Conservation (phyloP, 495 filamentous ascomycete genomes). For the Talaromyces borbonicus region DNA sequence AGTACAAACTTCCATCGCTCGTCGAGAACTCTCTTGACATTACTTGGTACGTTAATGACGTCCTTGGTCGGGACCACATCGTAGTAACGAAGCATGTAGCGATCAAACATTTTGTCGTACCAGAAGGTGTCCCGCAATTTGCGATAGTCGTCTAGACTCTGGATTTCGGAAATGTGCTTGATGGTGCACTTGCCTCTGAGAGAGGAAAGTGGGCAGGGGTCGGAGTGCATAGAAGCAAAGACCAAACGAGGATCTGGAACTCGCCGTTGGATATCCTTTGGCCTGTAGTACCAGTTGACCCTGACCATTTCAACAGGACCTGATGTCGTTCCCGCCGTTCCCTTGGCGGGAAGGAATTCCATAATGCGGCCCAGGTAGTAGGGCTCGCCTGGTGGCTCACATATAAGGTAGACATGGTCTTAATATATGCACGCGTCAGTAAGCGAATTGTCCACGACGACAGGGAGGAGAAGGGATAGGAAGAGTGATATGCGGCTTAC, state of each 20-base stretch:
- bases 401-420: constrained; percentile 98
- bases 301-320: constrained; percentile 76
- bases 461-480: too few relatives aligned
- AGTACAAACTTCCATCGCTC: constrained; percentile 93
- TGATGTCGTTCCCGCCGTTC: constrained; percentile 57
- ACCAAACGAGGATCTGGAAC: constrained; percentile 80
- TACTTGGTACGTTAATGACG: constrained; percentile 91
- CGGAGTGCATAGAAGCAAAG: constrained; percentile 97
- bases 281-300: constrained; percentile 97
- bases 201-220: constrained; percentile 84
- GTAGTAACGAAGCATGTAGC: constrained; percentile 96
- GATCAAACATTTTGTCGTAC: constrained; percentile 96
- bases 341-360: constrained; percentile 83
- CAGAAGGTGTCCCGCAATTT: constrained; percentile 80
- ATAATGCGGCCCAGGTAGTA: constrained; percentile 97
- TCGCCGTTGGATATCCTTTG: constrained; percentile 88
- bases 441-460: too few relatives aligned
- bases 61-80: constrained; percentile 86
- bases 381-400: constrained; percentile 93
- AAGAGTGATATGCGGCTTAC: constrained; percentile 42
- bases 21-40: constrained; percentile 89
- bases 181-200: constrained; percentile 90
- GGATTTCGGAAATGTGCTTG: constrained; percentile 75
- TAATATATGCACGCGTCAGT: constrained; percentile 22
- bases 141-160: constrained; percentile 72